A percentile compares a stretch with the other conserved stretches of the same genome.
These are phyloP conservation scores for Parmales sp. DNA, from an alignment of 108 stramenopile genomes.

Conservation along the genomic window DNA sequence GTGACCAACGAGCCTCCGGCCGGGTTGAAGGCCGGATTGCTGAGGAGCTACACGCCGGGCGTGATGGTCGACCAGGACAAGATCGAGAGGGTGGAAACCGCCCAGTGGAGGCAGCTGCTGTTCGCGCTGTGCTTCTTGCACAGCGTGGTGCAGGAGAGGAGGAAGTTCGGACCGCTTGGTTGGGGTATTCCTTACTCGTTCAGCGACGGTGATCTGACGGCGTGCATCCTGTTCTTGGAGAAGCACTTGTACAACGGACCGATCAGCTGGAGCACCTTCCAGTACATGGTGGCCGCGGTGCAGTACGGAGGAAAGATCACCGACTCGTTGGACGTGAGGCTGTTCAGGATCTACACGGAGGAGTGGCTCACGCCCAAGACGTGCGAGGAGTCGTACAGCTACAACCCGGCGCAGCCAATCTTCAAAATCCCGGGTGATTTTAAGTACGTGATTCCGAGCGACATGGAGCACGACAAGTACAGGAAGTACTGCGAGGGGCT, in stretches of 20 bases:
- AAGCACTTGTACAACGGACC: constrained; percentile 80
- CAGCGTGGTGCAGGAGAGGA: constrained; percentile 77
- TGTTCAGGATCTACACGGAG: constrained; percentile 73
- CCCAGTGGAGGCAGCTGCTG: constrained; percentile 77
- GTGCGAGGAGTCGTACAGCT: constrained; percentile 58
- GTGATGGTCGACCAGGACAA: constrained; percentile 84
- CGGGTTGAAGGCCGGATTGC: constrained; percentile 70
- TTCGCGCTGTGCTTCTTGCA: constrained; percentile 80
- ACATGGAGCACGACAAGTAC: constrained; percentile 56
- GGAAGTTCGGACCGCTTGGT: constrained; percentile 81
- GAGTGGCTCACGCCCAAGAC: constrained; percentile 69
- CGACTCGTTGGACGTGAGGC: constrained; percentile 69
- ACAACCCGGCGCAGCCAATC: constrained; percentile 58
- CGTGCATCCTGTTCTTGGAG: constrained; percentile 79
- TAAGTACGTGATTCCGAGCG: constrained; percentile 51
- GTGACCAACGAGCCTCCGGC: constrained; percentile 83
- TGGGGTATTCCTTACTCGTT: constrained; percentile 89
- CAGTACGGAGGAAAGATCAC: constrained; percentile 93
- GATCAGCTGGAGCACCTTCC: constrained; percentile 78
- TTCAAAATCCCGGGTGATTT: constrained; percentile 66
- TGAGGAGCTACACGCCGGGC: constrained; percentile 72
- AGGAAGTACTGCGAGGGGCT: constrained; percentile 55
- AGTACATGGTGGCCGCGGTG: constrained; percentile 85
- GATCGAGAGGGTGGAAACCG: constrained; percentile 73
- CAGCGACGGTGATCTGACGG: constrained; percentile 77